These are phyloP conservation scores for Leptographium lundbergii DNA, from an alignment of 2,329 filamentous ascomycete species.

Conservation along the genomic window DNA sequence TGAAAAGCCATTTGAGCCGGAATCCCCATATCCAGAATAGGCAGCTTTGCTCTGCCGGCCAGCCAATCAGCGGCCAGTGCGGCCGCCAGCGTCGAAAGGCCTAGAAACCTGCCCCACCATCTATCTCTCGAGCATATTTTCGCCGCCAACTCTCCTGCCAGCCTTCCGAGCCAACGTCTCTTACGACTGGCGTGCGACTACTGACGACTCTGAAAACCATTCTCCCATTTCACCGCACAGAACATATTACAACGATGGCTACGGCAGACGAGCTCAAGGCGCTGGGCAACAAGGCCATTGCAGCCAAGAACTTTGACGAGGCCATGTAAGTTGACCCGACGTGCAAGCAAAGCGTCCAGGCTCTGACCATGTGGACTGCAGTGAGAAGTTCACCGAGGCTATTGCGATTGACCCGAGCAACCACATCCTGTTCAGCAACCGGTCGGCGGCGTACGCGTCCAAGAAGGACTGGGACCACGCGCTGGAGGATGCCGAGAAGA, in stretches of 20 bases:
- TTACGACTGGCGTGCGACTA: background rate
- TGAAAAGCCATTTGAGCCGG: background rate
- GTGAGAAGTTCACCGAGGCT: constrained; percentile 87
- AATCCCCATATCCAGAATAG: background rate
- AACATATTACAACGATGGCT: constrained; percentile 29
- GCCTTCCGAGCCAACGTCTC: background rate
- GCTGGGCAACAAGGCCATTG: constrained; percentile 96
- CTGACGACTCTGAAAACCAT: background rate
- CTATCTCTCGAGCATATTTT: background rate
- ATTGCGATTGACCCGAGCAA: constrained; percentile 80
- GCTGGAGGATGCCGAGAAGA: constrained; percentile 82
- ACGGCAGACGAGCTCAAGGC: constrained; percentile 77
- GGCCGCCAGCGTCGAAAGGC: constrained; percentile 13
- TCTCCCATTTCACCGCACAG: background rate
- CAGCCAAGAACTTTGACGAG: constrained; percentile 90
- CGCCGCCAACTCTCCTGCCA: background rate
- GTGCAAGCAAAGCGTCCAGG: background rate
- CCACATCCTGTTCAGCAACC: constrained; percentile 96
- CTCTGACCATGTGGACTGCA: constrained; percentile 23
- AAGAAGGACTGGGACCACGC: constrained; percentile 80
- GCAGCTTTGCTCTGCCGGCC: background rate
- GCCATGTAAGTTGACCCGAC: constrained; percentile 61
- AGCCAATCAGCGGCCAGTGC: background rate
- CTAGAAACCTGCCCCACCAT: constrained; percentile 13
- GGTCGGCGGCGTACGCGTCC: constrained; percentile 78